phyloP scores from a whole-genome alignment of 768 basidiomycete species.

The Podaxis carcinomalis region DNA sequence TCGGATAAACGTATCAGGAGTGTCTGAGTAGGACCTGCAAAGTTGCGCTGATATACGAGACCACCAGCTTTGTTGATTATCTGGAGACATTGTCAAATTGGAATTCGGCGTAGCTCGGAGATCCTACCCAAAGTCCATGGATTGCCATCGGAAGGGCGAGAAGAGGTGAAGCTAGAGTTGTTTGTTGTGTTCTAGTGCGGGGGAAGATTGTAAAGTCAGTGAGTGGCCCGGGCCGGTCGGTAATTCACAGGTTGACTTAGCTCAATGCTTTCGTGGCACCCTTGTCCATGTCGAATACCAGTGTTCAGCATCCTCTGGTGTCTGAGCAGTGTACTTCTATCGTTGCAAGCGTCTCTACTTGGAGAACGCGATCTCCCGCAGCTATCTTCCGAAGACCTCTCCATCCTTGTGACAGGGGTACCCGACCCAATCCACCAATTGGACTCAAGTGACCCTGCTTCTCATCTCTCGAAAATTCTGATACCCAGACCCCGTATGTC shows the following conservation, averaged over 20 bases:
- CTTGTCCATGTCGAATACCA: conserved; percentile 10
- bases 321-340: conserved; percentile 23
- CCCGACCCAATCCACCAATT: conserved; percentile 66
- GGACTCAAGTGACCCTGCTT: conserved; percentile 58
- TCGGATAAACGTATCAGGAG: conserved; percentile 1
- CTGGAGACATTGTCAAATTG: conserved; percentile 33
- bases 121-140: conserved; percentile 77
- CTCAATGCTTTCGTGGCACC: conserved; percentile 11
- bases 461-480: conserved; percentile 78
- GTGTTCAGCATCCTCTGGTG: conserved; percentile 15
- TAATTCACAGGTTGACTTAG: background rate
- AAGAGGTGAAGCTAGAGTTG: background rate
- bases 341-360: conserved; percentile 32
- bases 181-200: background rate
- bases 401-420: conserved; percentile 39
- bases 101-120: background rate
- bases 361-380: conserved; percentile 36
- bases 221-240: background rate
- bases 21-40: conserved; percentile 58
- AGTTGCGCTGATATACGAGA: conserved; percentile 89
- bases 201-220: background rate
- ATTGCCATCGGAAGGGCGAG: conserved; percentile 52
- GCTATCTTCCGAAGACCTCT: conserved; percentile 49
- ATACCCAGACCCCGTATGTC: conserved; percentile 78
- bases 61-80: conserved; percentile 99